Base-by-base conservation (phyloP, 495 filamentous ascomycete species). In the Podospora pseudoanserina region DNA sequence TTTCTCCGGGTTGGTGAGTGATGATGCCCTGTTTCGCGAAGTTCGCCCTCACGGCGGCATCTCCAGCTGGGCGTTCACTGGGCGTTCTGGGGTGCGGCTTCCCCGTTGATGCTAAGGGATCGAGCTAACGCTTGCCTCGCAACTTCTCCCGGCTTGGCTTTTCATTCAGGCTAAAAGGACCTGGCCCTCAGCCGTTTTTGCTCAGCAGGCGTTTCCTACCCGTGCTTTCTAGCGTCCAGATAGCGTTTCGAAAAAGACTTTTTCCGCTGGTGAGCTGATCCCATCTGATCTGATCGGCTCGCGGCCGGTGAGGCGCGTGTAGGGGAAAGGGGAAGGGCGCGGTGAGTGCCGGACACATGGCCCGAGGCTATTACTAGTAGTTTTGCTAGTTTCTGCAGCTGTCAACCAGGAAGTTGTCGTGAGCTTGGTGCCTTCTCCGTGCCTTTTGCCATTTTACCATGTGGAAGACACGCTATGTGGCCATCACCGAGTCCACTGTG, bases 61-160 rank as follows among this genome's bases (percentile, higher is more conserved):
- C 53, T 39, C 39, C 39, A 49, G 39, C 39, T 49, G 39, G 39
- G 39, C 39, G 39, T 49, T 39, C 39, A 7, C 30, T 49, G 39
- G 39, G 39, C 30, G 39, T 49, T 49, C 15, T 16, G 39, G 7
- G 39, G 39, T 49, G 39, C 9, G 63, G 63, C 11, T 28, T 15
- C 15, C 53, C 39, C 39, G 39, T 49, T 49, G 39, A 3, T 49
- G 39, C 39, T 49, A 11, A 49, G 39, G 39, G 39, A 49, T 49
- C 39, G 39, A 49, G 39, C 39, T 49, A 49, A 49, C 39, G 39
- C 39, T 49, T 49, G 39, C 39, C 39, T 49, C 39, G 39, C 39
- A 49, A n/a, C 18, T 66, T 73, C 70, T 73, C 65, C 73, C 73
- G 73, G 65, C 73, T 75, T 75, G 71, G 73, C 73, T 13, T 23